A percentile compares a stretch with the other conserved stretches of the same genome.
phyloP scores from a whole-genome alignment of 1,284 basidiomycete species.

The Psilocybe mexicana region DNA sequence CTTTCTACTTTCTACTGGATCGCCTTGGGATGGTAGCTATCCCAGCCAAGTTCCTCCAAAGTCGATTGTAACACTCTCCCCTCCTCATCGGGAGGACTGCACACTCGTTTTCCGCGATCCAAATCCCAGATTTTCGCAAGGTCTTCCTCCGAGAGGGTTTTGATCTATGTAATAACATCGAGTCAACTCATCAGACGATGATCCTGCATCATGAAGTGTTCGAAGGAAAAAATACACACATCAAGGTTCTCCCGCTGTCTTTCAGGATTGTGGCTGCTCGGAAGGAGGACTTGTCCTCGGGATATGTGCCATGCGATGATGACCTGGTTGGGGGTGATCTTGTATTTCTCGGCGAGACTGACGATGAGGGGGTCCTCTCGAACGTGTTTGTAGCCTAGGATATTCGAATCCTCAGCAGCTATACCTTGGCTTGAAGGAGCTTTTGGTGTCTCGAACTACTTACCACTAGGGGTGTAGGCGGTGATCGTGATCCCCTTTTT shows the following conservation, averaged over 20 bases:
- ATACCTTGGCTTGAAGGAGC: too few species aligned
- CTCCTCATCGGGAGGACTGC: not conserved
- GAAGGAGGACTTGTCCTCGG: constrained; percentile 39
- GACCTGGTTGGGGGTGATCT: constrained; percentile 40
- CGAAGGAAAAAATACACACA: constrained; percentile 26
- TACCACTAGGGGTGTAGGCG: constrained; percentile 38
- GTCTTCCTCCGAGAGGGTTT: not conserved
- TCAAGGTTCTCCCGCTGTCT: constrained; percentile 46
- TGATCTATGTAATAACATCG: not conserved
- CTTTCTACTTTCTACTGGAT: not conserved
- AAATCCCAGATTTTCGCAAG: constrained; percentile 6
- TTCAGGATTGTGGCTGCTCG: constrained; percentile 42
- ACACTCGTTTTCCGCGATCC: not conserved
- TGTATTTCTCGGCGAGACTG: constrained; percentile 44
- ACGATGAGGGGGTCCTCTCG: constrained; percentile 41
- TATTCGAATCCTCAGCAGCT: too few species aligned
- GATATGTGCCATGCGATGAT: constrained; percentile 47
- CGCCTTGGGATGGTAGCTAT: not conserved
- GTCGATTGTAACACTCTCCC: not conserved
- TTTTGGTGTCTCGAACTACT: not conserved
- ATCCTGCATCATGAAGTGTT: not conserved
- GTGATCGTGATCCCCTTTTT: constrained; percentile 33
- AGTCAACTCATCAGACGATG: not conserved
- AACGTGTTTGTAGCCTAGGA: constrained; percentile 38
- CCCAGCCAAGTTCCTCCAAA: not conserved